Conservation (phyloP, 139 green algal species). For the Axilococcus clingmanii region DNA sequence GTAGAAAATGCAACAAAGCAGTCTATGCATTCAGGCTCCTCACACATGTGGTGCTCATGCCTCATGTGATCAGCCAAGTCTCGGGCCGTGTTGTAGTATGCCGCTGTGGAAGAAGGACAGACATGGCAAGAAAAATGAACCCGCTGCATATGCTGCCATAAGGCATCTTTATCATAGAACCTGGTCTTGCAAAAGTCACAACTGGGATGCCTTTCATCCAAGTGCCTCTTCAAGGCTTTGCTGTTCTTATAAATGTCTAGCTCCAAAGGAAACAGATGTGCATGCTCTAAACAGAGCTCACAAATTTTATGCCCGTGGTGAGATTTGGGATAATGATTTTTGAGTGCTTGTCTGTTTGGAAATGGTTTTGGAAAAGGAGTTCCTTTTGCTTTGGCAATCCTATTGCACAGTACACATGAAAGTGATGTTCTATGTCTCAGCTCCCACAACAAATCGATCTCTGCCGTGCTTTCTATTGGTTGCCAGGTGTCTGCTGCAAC, state of each 20-base stretch:
- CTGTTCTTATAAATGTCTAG: constrained; percentile 15
- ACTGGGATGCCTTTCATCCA: constrained; percentile 29
- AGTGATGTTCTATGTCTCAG: constrained; percentile 29
- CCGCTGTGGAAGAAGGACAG: constrained; percentile 27
- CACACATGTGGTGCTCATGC: constrained; percentile 42
- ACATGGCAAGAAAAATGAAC: constrained; percentile 58
- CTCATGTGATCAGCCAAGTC: constrained; percentile 28
- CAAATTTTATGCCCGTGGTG: constrained; percentile 20
- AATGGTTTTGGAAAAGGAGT: too few relatives aligned
- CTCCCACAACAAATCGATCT: constrained; percentile 3
- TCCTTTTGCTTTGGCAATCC: not conserved
- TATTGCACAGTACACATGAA: constrained; percentile 44
- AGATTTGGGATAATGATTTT: constrained; percentile 25
- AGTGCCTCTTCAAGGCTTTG: constrained; percentile 34
- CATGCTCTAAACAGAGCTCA: constrained; percentile 19
- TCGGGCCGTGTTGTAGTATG: constrained; percentile 28
- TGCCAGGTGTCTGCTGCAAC: constrained; percentile 16
- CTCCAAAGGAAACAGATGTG: constrained; percentile 38
- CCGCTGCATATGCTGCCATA: constrained; percentile 41
- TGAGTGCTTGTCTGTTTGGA: constrained; percentile 25
- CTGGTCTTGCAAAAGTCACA: constrained; percentile 50
- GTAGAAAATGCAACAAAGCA: constrained; percentile 56
- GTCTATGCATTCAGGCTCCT: constrained; percentile 43
- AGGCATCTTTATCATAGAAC: constrained; percentile 48
- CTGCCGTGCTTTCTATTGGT: not conserved